Evolutionary conservation across 2,329 filamentous ascomycete genomes (phyloP), one percentile per base, ranked within the genome.

Genomic region (Epichloe scottii): DNA sequence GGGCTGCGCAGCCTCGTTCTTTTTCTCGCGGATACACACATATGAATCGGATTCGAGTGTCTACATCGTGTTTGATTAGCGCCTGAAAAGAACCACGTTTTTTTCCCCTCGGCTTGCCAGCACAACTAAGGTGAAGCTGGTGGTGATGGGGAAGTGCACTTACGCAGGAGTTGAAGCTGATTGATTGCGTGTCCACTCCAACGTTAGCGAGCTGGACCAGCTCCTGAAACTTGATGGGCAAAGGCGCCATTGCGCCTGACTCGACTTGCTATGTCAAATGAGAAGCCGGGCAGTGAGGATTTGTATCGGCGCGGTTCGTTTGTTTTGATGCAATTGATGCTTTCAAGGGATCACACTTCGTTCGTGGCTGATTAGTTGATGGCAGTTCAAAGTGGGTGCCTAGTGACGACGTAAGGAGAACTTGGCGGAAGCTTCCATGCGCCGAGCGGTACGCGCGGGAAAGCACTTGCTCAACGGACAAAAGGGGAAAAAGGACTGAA

Each of bases 21-120:
- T 85, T 75, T 95, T 91, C 73, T 97, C 91, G 70, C 93, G 87
- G 66, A 98, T 85, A 71, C 93, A 98, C 63, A 98, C 87, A 71
- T 85, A 98, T 67, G 85, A 81, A 71, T 98, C 93, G 66, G 93
- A 98, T 78, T 98, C 93, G 74, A 98, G 81, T 69, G 93, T 98
- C 90, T 96, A 60, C 30, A 40, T 40, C 26, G 26, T 35, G 50
- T 30, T 12, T 19, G 10, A 14, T 50, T 21, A 46, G 10, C 33
- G 58, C 3, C 42, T 21, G 2, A 45, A 30, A 10, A 17, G 11
- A 49, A 38, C 8, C 10, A 33, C 19, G 19, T 14, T 7, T 38
- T 19, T 3, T 12, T 34, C 15, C n/a, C 15, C 15, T 30, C 11
- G 17, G 15, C 21, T 15, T 7, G 12, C 39, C n/a, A 35, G 21